Percentiles rank a stretch among this genome's conserved stretches.
Evolutionary conservation across 768 basidiomycete genomes (phyloP).

Genomic region (Termitomyces sp.): DNA sequence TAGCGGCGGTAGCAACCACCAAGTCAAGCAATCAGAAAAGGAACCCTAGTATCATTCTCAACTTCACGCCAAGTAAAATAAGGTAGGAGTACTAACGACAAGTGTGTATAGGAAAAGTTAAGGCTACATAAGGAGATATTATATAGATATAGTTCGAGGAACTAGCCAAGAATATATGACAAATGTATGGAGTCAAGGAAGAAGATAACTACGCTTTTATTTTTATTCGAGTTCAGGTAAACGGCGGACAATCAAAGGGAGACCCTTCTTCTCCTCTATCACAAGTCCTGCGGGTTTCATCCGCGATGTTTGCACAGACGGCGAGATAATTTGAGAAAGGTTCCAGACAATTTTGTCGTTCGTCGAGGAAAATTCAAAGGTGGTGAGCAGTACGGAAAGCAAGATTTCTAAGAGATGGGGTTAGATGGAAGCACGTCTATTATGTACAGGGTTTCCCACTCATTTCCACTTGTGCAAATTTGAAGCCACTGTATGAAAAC

Average conservation of each 20-base stretch:
- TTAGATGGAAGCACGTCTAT: not conserved
- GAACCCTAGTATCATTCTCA: not conserved
- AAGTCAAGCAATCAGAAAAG: not conserved
- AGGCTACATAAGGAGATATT: not conserved
- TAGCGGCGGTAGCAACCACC: too few species aligned
- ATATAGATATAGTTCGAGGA: too few species aligned
- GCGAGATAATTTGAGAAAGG: slow-evolving; percentile 42
- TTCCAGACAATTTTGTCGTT: slow-evolving; percentile 39
- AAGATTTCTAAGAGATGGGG: slow-evolving; percentile 29
- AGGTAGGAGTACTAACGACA: not conserved
- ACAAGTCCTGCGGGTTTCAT: slow-evolving; percentile 8
- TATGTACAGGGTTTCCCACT: slow-evolving; percentile 29
- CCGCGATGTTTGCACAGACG: slow-evolving; percentile 26
- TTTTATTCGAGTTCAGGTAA: not conserved
- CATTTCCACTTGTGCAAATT: slow-evolving; percentile 52
- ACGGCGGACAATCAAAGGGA: slow-evolving; percentile 27
- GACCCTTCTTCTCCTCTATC: slow-evolving; percentile 29
- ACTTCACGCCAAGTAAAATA: not conserved
- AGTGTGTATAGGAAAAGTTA: not conserved
- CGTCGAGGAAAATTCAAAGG: slow-evolving; percentile 30
- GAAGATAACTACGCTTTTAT: too few species aligned
- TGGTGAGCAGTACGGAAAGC: slow-evolving; percentile 29
- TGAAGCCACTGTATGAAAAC: slow-evolving; percentile 34
- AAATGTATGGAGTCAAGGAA: not conserved
- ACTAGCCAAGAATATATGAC: not conserved